phyloP scores from a whole-genome alignment of 768 basidiomycete genomes.

The Kwoniella europaea region DNA sequence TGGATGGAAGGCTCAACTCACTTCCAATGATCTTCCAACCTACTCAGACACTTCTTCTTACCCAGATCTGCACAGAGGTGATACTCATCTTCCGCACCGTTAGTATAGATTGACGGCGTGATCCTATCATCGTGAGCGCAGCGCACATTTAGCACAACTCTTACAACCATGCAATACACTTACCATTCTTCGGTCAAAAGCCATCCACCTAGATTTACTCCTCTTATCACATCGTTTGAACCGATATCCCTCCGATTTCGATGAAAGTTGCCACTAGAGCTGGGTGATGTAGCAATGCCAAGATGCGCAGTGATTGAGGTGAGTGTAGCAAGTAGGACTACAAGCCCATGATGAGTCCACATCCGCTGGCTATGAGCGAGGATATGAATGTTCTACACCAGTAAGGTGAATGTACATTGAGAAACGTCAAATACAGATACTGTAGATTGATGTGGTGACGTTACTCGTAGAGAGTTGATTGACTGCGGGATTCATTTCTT shows the following conservation, averaged over 20 bases:
- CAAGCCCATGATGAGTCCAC: slow-evolving; percentile 10
- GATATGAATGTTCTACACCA: too few relatives aligned
- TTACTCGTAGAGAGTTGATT: too few relatives aligned
- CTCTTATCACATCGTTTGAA: slow-evolving; percentile 36
- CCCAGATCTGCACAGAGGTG: slow-evolving; percentile 36
- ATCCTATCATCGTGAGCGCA: slow-evolving; percentile 39
- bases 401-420: too few relatives aligned
- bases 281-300: background rate
- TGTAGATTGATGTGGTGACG: too few relatives aligned
- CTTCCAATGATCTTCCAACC: slow-evolving; percentile 42
- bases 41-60: slow-evolving; percentile 34
- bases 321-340: slow-evolving; percentile 2
- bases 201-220: slow-evolving; percentile 57
- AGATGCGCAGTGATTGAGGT: background rate
- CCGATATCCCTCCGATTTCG: background rate
- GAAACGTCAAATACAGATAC: too few relatives aligned
- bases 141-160: too few relatives aligned
- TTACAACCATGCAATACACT: too few relatives aligned
- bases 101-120: slow-evolving; percentile 47
- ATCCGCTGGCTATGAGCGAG: background rate
- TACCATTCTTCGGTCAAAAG: slow-evolving; percentile 42
- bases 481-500: too few relatives aligned
- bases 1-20: slow-evolving; percentile 16
- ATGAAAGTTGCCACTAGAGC: background rate
- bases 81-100: slow-evolving; percentile 50